Evolutionary conservation across 2,329 filamentous ascomycete species (phyloP), one percentile per base, ranked within the genome.

Genomic region (Aspergillus arachidicola): DNA sequence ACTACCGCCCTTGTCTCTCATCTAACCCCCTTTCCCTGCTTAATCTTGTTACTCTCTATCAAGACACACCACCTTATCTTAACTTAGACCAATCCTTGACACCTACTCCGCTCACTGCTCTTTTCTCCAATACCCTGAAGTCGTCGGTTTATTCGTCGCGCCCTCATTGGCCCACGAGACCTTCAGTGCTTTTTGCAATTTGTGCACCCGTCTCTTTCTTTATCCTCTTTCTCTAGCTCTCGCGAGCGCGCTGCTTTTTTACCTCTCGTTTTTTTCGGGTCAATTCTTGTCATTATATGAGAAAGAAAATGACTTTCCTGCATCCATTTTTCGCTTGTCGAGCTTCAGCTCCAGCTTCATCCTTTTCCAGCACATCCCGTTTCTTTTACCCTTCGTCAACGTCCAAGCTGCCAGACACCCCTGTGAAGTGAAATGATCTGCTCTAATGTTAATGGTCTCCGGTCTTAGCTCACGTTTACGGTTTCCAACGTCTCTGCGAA

Each of bases 401-500:
- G 65, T 62, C 63, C 63, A 63, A 68, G 58, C 63, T 63, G 60
- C 66, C 57, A 64, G 64, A 55, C 58, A 64, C 67, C 68, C 64
- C 62, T 65, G 59, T 66, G 59, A 63, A 59, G 63, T 61, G 64
- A 66, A 68, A 63, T 68, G 62, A 68, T 68, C 65, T 68, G 68
- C 64, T 76, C 75, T 76, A 74, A 78, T 74, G 68, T 73, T 78
- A 72, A 76, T 72, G 62, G 73, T 78, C 67, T 71, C 69, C 69
- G 70, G 65, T 72, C 69, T 72, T 79, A 80, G 77, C 76, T 75
- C 67, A 67, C 59, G 53, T 64, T 62, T 60, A 58, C 65, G 62
- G 59, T 61, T 54, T 59, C 46, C 53, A 58, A 51, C 56, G 45
- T 50, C 26, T 64, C 60, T 60, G 34, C 41, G 38, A 53, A 21